phyloP scores from a whole-genome alignment of 106 monocot species.

The Allium fistulosum region DNA sequence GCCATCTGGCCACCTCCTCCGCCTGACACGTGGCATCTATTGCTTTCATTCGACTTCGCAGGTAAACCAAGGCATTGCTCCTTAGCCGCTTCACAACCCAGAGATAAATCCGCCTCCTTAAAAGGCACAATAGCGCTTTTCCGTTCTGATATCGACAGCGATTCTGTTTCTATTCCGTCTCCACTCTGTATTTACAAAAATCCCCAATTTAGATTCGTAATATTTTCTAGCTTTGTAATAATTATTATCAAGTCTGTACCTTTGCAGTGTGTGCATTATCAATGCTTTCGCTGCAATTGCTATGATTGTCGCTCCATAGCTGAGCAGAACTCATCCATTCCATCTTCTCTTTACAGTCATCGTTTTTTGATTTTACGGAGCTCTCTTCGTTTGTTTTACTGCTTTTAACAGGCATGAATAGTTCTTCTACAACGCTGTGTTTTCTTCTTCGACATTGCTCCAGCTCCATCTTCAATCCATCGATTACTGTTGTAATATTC shows the following conservation, averaged over 20 bases:
- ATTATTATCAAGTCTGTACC: slow-evolving; percentile 7
- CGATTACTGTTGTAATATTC: slow-evolving; percentile 23
- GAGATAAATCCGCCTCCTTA: no score
- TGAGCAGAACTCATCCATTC: slow-evolving; percentile 91
- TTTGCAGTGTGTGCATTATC: no score
- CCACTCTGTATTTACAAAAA: no score
- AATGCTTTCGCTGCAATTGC: not conserved
- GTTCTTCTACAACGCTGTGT: slow-evolving; percentile 24
- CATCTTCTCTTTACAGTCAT: slow-evolving; percentile 40
- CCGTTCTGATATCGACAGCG: no score
- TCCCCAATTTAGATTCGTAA: not conserved
- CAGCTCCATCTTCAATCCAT: slow-evolving; percentile 34
- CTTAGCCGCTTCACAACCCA: no score
- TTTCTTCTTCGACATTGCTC: slow-evolving; percentile 23
- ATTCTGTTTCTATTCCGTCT: no score
- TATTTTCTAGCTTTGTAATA: not conserved
- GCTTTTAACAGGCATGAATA: slow-evolving; percentile 39
- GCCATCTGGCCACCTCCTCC: no score
- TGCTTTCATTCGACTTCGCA: no score
- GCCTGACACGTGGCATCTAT: no score
- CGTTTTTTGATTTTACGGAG: slow-evolving; percentile 26
- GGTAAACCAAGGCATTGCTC: no score
- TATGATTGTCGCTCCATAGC: slow-evolving; percentile 62
- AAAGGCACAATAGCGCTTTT: no score
- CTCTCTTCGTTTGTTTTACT: slow-evolving; percentile 18